Evolutionary conservation across 768 basidiomycete species (phyloP).

Genomic region (Pleurotus platypus): DNA sequence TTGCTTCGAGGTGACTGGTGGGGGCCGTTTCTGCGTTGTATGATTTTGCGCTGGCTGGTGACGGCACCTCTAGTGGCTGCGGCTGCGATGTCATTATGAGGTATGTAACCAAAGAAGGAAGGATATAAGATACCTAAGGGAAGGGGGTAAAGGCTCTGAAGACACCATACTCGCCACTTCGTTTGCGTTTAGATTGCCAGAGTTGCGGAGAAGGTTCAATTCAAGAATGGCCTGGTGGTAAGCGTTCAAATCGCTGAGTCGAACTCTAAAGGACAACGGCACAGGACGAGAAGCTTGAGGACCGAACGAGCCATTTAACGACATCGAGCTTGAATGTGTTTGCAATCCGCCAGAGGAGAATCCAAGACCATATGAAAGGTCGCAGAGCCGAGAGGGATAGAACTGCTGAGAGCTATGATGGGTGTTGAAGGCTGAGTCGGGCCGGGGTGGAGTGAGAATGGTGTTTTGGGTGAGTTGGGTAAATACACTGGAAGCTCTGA

Average conservation of each 20-base stretch:
- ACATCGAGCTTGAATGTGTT: background rate
- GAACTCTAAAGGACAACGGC: slow-evolving; percentile 1
- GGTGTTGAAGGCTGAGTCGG: background rate
- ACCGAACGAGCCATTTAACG: background rate
- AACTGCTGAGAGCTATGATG: background rate
- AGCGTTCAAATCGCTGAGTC: slow-evolving; percentile 3
- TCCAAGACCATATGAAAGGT: background rate
- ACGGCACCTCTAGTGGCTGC: too few relatives aligned
- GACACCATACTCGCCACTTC: background rate
- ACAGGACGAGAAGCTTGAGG: background rate
- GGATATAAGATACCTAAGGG: too few relatives aligned
- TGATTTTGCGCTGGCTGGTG: too few relatives aligned
- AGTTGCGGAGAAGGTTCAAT: slow-evolving; percentile 1
- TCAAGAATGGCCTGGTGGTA: background rate
- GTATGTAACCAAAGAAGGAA: too few relatives aligned
- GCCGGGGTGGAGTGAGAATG: background rate
- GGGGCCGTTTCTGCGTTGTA: too few relatives aligned
- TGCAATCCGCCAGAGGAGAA: slow-evolving; percentile 4
- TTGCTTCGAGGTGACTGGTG: too few relatives aligned
- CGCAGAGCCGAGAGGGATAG: background rate
- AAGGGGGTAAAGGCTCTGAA: too few relatives aligned
- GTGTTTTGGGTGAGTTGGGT: background rate
- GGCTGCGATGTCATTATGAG: too few relatives aligned
- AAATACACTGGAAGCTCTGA: background rate
- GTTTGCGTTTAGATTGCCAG: background rate